Evolutionary conservation across 1,284 basidiomycete genomes (phyloP).

Genomic region (Porodaedalea pini): DNA sequence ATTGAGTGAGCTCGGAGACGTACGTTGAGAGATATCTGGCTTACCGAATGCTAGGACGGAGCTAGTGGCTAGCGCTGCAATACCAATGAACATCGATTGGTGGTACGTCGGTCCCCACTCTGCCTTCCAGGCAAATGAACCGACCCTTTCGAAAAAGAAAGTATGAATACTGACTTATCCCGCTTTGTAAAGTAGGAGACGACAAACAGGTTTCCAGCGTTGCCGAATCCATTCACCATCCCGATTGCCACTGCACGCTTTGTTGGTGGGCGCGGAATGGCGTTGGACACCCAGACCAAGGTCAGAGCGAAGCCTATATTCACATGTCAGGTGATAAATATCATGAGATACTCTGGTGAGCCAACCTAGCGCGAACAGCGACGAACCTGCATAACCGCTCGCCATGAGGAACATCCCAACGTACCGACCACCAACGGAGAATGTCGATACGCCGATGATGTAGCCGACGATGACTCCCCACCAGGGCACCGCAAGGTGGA

Average conservation of each 20-base stretch:
- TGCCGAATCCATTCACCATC: constrained; percentile 40
- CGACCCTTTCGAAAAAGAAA: constrained; percentile 28
- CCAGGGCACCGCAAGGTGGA: constrained; percentile 30
- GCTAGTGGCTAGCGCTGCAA: constrained; percentile 30
- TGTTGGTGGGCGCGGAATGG: constrained; percentile 61
- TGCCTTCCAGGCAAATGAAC: too few relatives aligned
- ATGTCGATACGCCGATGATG: constrained; percentile 27
- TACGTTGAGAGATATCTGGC: constrained; percentile 22
- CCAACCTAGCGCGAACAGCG: background rate
- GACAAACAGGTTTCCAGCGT: constrained; percentile 36
- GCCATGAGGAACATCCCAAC: constrained; percentile 28
- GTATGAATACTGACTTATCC: background rate
- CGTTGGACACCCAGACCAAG: constrained; percentile 60
- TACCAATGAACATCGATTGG: constrained; percentile 36
- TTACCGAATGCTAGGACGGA: constrained; percentile 27
- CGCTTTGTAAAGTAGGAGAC: constrained; percentile 11
- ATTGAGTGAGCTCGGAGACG: constrained; percentile 11
- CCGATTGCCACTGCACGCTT: too few relatives aligned
- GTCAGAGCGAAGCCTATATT: constrained; percentile 46
- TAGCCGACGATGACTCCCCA: constrained; percentile 25
- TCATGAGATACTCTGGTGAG: background rate
- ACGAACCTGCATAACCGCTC: constrained; percentile 21
- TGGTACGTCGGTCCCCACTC: constrained; percentile 38
- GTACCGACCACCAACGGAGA: constrained; percentile 27
- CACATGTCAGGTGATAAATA: too few relatives aligned